A percentile compares a stretch with the other conserved stretches of the same genome.
Conservation (phyloP, 129 eudicot species). For the Flaveria trinervia region DNA sequence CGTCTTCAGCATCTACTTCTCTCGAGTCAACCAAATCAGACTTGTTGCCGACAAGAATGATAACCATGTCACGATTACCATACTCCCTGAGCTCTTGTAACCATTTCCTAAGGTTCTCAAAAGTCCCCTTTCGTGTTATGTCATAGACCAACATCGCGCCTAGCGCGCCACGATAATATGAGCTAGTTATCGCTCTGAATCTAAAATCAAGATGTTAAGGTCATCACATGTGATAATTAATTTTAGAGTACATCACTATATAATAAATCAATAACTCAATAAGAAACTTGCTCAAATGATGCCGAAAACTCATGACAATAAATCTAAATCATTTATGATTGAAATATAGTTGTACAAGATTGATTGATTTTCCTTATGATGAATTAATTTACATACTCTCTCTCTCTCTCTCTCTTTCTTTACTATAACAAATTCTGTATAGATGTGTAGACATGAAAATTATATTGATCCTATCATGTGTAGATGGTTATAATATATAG, state of each 20-base stretch:
- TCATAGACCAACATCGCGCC: constrained; percentile 80
- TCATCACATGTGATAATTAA: background rate
- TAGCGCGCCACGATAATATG: constrained; percentile 76
- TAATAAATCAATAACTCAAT: too few species aligned
- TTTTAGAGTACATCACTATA: background rate
- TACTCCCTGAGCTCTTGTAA: constrained; percentile 59
- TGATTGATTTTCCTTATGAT: too few species aligned
- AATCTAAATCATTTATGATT: too few species aligned
- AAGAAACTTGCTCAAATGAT: background rate
- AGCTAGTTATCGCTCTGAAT: constrained; percentile 81
- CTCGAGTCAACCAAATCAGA: constrained; percentile 59
- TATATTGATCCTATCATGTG: too few species aligned
- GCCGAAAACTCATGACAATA: too few species aligned
- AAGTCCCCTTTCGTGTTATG: constrained; percentile 62
- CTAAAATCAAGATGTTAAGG: constrained; percentile 21
- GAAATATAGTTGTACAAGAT: too few species aligned
- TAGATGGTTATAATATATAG: too few species aligned
- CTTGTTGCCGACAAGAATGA: constrained; percentile 74
- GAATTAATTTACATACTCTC: too few species aligned
- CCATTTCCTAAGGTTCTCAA: constrained; percentile 71
- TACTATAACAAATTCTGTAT: too few species aligned
- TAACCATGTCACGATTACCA: constrained; percentile 66
- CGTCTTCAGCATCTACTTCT: constrained; percentile 57
- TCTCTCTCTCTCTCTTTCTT: too few species aligned
- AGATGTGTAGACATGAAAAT: too few species aligned